These are phyloP conservation scores for Retiboletus flavoniger DNA, from an alignment of 1,284 basidiomycete species.

Conservation along the genomic window DNA sequence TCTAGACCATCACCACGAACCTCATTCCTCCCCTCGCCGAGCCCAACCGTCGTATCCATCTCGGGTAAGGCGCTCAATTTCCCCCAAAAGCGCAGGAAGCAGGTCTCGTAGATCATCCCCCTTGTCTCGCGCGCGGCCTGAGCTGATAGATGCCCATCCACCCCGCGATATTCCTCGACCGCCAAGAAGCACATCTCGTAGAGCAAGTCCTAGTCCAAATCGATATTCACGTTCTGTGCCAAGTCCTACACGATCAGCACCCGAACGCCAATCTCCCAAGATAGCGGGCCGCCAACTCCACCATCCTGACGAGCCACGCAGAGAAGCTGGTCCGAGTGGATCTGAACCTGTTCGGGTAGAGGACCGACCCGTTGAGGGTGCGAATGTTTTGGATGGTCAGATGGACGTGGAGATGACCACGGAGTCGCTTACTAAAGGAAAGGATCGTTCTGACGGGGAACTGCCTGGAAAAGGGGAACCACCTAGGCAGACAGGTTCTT, in stretches of 20 bases:
- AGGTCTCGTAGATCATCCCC: slow-evolving; percentile 29
- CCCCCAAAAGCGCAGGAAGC: slow-evolving; percentile 24
- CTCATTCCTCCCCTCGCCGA: slow-evolving; percentile 18
- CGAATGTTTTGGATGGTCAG: slow-evolving; percentile 1
- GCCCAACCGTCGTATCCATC: slow-evolving; percentile 12
- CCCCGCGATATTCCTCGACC: slow-evolving; percentile 12
- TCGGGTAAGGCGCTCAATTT: slow-evolving; percentile 24
- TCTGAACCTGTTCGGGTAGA: slow-evolving; percentile 7
- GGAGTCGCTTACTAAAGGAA: slow-evolving; percentile 11
- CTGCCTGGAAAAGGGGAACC: slow-evolving; percentile 10
- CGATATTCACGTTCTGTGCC: slow-evolving; percentile 3
- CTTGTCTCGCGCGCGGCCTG: slow-evolving; percentile 17
- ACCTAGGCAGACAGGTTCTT: slow-evolving; percentile 4
- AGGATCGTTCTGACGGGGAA: slow-evolving; percentile 20
- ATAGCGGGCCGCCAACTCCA: neutral
- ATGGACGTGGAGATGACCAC: slow-evolving; percentile 10
- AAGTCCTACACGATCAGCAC: slow-evolving; percentile 15
- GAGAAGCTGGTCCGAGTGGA: neutral
- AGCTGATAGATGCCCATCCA: slow-evolving; percentile 12
- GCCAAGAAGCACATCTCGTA: slow-evolving; percentile 15
- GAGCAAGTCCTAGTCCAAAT: slow-evolving; percentile 18
- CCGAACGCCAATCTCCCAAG: slow-evolving; percentile 5
- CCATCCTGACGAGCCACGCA: slow-evolving; percentile 2
- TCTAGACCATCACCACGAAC: slow-evolving; percentile 17
- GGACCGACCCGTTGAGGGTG: slow-evolving; percentile 3